Conservation (phyloP, 2,329 filamentous ascomycete species). For the Epichloe sp. region DNA sequence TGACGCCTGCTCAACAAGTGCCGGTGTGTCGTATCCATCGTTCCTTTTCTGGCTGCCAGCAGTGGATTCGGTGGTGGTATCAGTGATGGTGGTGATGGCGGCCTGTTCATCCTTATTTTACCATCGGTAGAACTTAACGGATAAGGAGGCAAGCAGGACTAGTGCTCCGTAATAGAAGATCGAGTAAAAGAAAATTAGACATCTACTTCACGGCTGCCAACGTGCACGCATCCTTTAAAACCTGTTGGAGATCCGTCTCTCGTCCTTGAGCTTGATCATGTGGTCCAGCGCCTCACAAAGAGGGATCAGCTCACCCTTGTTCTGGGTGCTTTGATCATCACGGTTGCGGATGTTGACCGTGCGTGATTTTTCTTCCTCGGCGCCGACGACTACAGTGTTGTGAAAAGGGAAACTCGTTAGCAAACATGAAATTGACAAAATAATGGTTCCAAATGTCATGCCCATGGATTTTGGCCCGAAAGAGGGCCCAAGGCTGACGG, state of each 20-base stretch:
- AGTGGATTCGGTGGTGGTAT: neutral
- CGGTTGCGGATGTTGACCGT: conserved; percentile 52
- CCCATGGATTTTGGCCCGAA: neutral
- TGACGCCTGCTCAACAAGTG: no score
- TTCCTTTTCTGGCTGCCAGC: neutral
- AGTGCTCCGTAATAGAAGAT: neutral
- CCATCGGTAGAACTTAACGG: neutral
- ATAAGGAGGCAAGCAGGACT: neutral
- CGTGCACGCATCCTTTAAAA: conserved; percentile 12
- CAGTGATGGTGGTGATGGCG: no score
- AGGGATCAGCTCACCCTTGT: conserved; percentile 44
- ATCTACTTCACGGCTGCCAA: neutral
- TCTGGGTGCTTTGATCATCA: conserved; percentile 48
- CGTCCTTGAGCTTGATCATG: conserved; percentile 36
- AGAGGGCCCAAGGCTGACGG: neutral
- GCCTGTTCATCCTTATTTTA: neutral
- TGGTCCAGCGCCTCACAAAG: conserved; percentile 44
- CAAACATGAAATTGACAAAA: neutral
- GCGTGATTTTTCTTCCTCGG: conserved; percentile 45
- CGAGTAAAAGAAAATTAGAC: neutral
- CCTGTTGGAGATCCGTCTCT: conserved; percentile 26
- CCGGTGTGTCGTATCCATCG: neutral
- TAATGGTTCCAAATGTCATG: neutral
- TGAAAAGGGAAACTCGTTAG: neutral
- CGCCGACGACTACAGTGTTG: conserved; percentile 38